These are phyloP conservation scores for Ramalina intermedia DNA, from an alignment of 495 filamentous ascomycete species.

Conservation along the genomic window DNA sequence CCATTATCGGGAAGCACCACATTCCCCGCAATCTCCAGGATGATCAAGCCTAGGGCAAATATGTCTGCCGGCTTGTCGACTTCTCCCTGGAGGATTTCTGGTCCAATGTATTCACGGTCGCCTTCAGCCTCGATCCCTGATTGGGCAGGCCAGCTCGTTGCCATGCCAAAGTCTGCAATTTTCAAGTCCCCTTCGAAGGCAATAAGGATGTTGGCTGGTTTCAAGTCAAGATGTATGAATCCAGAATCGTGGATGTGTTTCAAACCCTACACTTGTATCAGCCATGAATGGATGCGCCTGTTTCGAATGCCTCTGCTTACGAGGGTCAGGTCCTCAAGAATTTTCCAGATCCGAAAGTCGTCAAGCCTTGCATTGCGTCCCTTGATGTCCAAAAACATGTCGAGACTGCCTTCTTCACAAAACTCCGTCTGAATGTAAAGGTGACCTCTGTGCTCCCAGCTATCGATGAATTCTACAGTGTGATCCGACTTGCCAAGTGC, in stretches of 20 bases:
- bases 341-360: slow-evolving; percentile 98
- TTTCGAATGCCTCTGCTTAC: slow-evolving; percentile 32
- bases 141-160: slow-evolving; percentile 61
- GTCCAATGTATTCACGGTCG: slow-evolving; percentile 89
- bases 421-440: slow-evolving; percentile 96
- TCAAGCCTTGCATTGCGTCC: slow-evolving; percentile 76
- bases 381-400: slow-evolving; percentile 62
- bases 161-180: slow-evolving; percentile 93
- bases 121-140: slow-evolving; percentile 76
- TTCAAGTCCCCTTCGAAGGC: slow-evolving; percentile 84
- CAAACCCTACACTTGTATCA: slow-evolving; percentile 50
- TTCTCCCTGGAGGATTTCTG: slow-evolving; percentile 70
- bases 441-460: slow-evolving; percentile 68
- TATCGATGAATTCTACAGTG: slow-evolving; percentile 62
- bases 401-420: slow-evolving; percentile 82
- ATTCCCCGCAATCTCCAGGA: slow-evolving; percentile 87
- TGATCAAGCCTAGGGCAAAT: slow-evolving; percentile 84
- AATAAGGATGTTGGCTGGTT: slow-evolving; percentile 88
- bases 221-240: slow-evolving; percentile 87
- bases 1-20: slow-evolving; percentile 86
- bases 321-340: slow-evolving; percentile 66
- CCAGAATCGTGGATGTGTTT: slow-evolving; percentile 76
- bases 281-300: not conserved
- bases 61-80: slow-evolving; percentile 86
- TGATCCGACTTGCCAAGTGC: slow-evolving; percentile 63